Evolutionary conservation across 345 rosid genomes (phyloP).

Genomic region (Microcos paniculata): DNA sequence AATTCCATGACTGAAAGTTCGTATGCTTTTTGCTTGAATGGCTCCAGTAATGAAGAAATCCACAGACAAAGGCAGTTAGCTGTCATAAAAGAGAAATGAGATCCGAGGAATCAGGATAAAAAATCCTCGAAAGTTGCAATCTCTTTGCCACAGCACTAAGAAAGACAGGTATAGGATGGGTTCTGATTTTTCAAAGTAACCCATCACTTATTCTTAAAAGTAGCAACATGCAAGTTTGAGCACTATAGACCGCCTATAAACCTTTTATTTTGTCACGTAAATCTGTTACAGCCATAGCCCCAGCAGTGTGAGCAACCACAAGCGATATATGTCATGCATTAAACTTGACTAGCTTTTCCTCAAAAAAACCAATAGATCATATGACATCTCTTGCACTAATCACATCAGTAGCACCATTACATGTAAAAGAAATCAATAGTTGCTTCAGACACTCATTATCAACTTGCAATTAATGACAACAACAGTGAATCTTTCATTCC

Average conservation of each 20-base stretch:
- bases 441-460: background rate
- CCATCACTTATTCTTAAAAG: background rate
- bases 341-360: background rate
- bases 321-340: background rate
- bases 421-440: background rate
- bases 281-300: background rate
- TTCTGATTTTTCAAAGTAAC: background rate
- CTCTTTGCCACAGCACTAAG: background rate
- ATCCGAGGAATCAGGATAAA: background rate
- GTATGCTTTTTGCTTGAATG: slow-evolving; percentile 57
- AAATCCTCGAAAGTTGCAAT: background rate
- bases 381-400: background rate
- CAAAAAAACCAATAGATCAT: background rate
- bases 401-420: background rate
- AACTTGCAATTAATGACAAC: background rate
- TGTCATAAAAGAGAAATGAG: slow-evolving; percentile 25
- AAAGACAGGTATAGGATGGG: background rate
- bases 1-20: slow-evolving; percentile 89
- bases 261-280: background rate
- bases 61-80: slow-evolving; percentile 70
- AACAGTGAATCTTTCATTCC: background rate
- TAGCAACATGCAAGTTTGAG: background rate
- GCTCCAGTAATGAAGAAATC: slow-evolving; percentile 68
- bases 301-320: background rate
- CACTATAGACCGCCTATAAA: background rate